phyloP scores from a whole-genome alignment of 495 filamentous ascomycete genomes.

The Aspergillus olivimuriae region DNA sequence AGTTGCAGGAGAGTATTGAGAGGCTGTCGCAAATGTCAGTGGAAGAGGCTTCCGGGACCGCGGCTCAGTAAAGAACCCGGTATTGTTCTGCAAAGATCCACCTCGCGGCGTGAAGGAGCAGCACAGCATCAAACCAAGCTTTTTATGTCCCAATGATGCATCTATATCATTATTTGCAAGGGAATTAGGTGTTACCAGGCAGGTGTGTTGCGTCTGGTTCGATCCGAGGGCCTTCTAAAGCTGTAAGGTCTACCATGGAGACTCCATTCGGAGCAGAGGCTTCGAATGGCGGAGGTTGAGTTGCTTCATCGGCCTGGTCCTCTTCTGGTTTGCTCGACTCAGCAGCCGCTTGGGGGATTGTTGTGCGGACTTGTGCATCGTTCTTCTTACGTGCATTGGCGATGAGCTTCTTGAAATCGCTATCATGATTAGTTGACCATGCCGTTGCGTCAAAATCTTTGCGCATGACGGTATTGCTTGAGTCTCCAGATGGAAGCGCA shows the following conservation, averaged over 20 bases:
- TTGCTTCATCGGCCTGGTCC: background rate
- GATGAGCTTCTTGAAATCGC: conserved; percentile 70
- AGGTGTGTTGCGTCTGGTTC: too few species aligned
- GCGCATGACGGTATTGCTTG: conserved; percentile 48
- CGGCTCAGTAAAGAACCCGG: conserved; percentile 11
- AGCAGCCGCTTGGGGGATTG: conserved; percentile 20
- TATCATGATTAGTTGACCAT: conserved; percentile 67
- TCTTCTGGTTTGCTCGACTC: conserved; percentile 2
- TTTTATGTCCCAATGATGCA: too few species aligned
- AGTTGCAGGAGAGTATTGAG: conserved; percentile 34
- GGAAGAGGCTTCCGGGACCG: conserved; percentile 28
- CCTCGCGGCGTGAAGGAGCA: too few species aligned
- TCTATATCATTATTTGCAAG: too few species aligned
- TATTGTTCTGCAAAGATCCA: too few species aligned
- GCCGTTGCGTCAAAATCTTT: conserved; percentile 78
- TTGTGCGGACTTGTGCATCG: conserved; percentile 24
- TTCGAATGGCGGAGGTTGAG: background rate
- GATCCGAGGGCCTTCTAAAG: too few species aligned
- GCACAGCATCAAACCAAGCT: too few species aligned
- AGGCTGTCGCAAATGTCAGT: conserved; percentile 40
- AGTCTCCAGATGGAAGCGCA: conserved; percentile 17
- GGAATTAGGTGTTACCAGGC: too few species aligned
- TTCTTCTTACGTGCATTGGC: conserved; percentile 54
- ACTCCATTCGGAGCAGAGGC: background rate
- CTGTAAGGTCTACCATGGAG: background rate